Conservation (phyloP, 2,329 filamentous ascomycete species). For the Lomentospora prolificans region DNA sequence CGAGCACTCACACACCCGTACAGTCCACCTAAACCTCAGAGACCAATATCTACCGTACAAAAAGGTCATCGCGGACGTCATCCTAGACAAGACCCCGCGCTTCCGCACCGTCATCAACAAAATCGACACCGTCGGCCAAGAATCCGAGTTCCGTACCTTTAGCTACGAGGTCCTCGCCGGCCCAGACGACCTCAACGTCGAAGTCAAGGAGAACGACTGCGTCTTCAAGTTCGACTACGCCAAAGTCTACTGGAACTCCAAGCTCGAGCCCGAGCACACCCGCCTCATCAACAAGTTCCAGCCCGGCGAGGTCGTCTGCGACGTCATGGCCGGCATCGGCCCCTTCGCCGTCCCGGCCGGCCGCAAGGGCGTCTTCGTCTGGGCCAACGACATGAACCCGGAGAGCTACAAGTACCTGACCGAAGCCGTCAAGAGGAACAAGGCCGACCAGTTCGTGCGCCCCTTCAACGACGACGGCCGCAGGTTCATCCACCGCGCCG, state of each 20-base stretch:
- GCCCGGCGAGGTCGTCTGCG: constrained; percentile 81
- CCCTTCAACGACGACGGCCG: constrained; percentile 76
- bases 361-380: constrained; percentile 83
- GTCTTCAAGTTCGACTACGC: constrained; percentile 88
- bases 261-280: constrained; percentile 81
- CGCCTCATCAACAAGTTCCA: constrained; percentile 67
- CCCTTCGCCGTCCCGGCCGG: constrained; percentile 90
- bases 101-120: constrained; percentile 95
- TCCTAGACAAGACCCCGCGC: constrained; percentile 78
- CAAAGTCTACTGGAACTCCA: constrained; percentile 97
- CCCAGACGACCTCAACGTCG: constrained; percentile 71
- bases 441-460: constrained; percentile 65
- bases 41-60: constrained; percentile 80
- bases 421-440: constrained; percentile 66
- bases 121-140: constrained; percentile 73
- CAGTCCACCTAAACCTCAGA: constrained; percentile 83
- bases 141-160: constrained; percentile 85
- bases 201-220: constrained; percentile 73
- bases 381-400: constrained; percentile 95
- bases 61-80: constrained; percentile 69
- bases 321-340: constrained; percentile 95
- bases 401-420: constrained; percentile 68
- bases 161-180: constrained; percentile 83
- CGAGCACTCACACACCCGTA: constrained; percentile 10
- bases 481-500: constrained; percentile 65